Base-by-base conservation (phyloP, 2,329 filamentous ascomycete genomes). In the Basipetospora chlamydospora region DNA sequence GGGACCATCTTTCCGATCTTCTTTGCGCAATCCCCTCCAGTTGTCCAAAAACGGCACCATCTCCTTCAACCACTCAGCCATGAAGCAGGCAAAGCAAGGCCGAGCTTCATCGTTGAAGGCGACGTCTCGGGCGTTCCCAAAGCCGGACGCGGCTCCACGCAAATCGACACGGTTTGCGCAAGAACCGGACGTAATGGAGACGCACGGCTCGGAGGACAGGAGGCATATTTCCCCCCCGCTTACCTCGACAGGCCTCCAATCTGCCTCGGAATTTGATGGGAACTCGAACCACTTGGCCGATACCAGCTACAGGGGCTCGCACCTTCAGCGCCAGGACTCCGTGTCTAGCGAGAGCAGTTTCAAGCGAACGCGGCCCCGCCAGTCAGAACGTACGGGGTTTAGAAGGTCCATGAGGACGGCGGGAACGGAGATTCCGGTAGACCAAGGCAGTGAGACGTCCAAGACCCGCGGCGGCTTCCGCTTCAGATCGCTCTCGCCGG, bases 401-500 rank as follows among this genome's bases (percentile, higher is more conserved):
- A 77, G 77, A 39, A 69, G 65, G 35, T 84, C 81, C 2, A 82
- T 94, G 81, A 70, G 86, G 41, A 59, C 56, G 18, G 51, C n/a
- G n/a, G n/a, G n/a, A n/a, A 61, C 15, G 33, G 35, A 18, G 43
- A 12, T 12, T 34, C n/a, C 13, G 9, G 21, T 13, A 9, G 17
- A 26, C 22, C 20, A 21, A 6, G 21, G n/a, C 18, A 3, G 6
- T 3, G 32, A 34, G n/a, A 25, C 32, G 12, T 18, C n/a, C n/a
- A 25, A 17, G 32, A 16, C 18, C 3, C 26, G 25, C 11, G 15
- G 18, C 22, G 16, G 71, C 17, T 77, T 83, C 49, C 82, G 77
- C 40, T 60, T 85, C 23, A 70, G 81, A 21, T 80, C 80, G 1
- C 46, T 81, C 28, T 87, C 81, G 2, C 83, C 81, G 0, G 60